Percentiles rank a stretch among this genome's conserved stretches.
Evolutionary conservation across 2,329 filamentous ascomycete species (phyloP).

Genomic region (Aspergillus terreus): DNA sequence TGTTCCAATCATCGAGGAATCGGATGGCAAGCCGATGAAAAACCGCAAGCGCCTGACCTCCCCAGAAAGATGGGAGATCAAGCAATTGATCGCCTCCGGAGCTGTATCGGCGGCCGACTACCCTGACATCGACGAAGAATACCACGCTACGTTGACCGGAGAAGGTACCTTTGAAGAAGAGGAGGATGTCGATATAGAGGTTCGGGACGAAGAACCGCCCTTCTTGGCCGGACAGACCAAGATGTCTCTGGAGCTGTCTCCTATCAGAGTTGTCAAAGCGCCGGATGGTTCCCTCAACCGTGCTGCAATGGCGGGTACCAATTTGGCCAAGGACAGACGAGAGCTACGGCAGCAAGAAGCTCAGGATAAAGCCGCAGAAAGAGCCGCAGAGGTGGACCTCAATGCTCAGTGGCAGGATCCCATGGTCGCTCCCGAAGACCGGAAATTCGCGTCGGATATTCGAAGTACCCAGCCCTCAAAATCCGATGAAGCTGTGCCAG

Average conservation of each 20-base stretch:
- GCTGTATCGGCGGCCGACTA: slow-evolving; percentile 91
- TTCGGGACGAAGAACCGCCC: slow-evolving; percentile 91
- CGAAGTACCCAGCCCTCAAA: slow-evolving; percentile 62
- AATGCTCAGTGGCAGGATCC: slow-evolving; percentile 94
- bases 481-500: slow-evolving; percentile 67
- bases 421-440: slow-evolving; percentile 80
- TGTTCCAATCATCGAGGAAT: slow-evolving; percentile 63
- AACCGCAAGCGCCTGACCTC: slow-evolving; percentile 93
- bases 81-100: slow-evolving; percentile 92
- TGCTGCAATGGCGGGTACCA: slow-evolving; percentile 89
- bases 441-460: slow-evolving; percentile 85
- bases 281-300: slow-evolving; percentile 97
- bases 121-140: slow-evolving; percentile 90
- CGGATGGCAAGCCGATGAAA: slow-evolving; percentile 52
- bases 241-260: slow-evolving; percentile 88
- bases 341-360: slow-evolving; percentile 86
- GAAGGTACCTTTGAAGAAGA: slow-evolving; percentile 88
- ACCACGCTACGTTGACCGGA: slow-evolving; percentile 79
- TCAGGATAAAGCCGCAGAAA: slow-evolving; percentile 71
- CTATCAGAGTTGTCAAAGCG: slow-evolving; percentile 93
- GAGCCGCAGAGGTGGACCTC: slow-evolving; percentile 74
- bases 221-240: slow-evolving; percentile 96
- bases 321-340: slow-evolving; percentile 81
- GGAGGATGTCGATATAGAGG: slow-evolving; percentile 95
- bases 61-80: slow-evolving; percentile 95